Percentiles rank a stretch among this genome's conserved stretches.
phyloP scores from a whole-genome alignment of 164 flowering plant species.

The Berberis thunbergii region DNA sequence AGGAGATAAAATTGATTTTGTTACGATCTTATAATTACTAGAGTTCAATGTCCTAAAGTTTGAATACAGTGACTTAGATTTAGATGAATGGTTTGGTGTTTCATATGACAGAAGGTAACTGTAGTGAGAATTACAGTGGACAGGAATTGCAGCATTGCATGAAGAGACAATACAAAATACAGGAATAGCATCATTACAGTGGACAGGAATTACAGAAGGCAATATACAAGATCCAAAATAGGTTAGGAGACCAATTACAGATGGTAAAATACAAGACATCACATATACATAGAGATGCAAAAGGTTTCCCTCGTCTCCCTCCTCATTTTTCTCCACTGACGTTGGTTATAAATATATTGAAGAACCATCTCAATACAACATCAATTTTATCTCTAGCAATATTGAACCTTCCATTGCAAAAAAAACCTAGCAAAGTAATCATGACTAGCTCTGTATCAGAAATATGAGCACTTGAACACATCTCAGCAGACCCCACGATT shows the following conservation, averaged over 20 bases:
- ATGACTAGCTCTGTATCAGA: constrained; percentile 2
- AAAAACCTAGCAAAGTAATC: neutral
- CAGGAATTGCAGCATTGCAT: too few relatives aligned
- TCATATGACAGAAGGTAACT: too few relatives aligned
- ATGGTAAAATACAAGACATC: neutral
- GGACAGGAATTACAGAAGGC: neutral
- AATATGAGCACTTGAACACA: too few relatives aligned
- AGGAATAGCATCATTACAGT: too few relatives aligned
- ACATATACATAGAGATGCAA: neutral
- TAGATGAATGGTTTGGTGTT: too few relatives aligned
- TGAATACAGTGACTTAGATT: too few relatives aligned
- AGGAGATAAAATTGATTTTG: too few relatives aligned
- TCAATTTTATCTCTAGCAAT: neutral
- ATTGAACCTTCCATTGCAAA: neutral
- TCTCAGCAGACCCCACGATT: too few relatives aligned
- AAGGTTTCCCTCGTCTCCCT: neutral
- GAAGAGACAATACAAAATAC: too few relatives aligned
- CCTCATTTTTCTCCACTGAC: neutral
- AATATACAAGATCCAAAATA: neutral
- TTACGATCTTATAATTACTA: too few relatives aligned
- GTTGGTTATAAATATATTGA: neutral
- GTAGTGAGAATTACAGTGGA: too few relatives aligned
- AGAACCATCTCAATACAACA: neutral
- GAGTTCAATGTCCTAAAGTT: too few relatives aligned
- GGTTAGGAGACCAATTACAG: neutral